These are phyloP conservation scores for Claviceps spartinae DNA, from an alignment of 2,329 filamentous ascomycete genomes.

Conservation along the genomic window DNA sequence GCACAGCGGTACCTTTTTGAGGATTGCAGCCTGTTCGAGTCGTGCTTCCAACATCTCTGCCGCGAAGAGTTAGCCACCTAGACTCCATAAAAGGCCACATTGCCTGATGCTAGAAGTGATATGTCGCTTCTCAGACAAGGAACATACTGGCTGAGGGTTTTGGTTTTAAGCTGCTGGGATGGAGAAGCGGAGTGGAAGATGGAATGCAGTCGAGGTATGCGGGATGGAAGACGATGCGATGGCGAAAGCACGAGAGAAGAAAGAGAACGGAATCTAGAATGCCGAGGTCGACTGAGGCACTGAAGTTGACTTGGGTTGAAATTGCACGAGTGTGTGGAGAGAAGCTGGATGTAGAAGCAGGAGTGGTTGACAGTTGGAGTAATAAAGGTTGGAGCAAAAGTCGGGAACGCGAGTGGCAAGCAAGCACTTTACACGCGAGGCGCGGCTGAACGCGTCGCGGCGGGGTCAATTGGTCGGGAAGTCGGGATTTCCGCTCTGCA, in stretches of 20 bases:
- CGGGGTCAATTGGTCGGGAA: no score
- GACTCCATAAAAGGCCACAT: no score
- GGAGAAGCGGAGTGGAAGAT: neutral
- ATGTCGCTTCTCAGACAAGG: no score
- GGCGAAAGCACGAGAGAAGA: neutral
- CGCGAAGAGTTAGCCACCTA: slow-evolving; percentile 1
- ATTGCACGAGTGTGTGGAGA: no score
- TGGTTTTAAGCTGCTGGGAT: neutral
- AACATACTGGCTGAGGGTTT: neutral
- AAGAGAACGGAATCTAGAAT: neutral
- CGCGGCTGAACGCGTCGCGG: slow-evolving; percentile 6
- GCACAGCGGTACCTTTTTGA: slow-evolving; percentile 65
- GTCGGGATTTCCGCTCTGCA: no score
- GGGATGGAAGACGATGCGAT: no score
- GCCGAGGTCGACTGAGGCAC: no score
- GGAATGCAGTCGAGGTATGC: neutral
- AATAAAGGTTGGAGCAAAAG: no score
- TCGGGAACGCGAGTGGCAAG: slow-evolving; percentile 4
- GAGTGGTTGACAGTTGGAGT: neutral
- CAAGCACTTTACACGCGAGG: slow-evolving; percentile 22
- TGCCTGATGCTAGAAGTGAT: no score
- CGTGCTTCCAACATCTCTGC: slow-evolving; percentile 84
- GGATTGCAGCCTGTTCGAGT: slow-evolving; percentile 80
- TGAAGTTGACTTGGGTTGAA: no score
- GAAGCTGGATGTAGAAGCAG: no score